Conservation (phyloP, 257 asterid species). For the Solanum chmielewskii region DNA sequence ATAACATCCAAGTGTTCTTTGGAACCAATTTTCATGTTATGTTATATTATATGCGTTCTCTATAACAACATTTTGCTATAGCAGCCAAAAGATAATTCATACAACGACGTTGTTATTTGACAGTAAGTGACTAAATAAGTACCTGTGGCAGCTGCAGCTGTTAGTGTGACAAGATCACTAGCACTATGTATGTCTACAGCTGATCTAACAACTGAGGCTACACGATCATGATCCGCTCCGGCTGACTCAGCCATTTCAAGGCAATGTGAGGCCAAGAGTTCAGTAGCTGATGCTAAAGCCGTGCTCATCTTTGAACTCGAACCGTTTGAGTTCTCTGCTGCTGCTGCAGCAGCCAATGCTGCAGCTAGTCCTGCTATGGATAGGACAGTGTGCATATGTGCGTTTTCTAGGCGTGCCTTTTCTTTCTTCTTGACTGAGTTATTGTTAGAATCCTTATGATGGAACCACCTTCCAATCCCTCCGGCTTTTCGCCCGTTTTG, state of each 20-base stretch:
- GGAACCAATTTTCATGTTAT: not conserved
- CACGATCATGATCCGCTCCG: conserved; percentile 45
- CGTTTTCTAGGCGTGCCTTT: conserved; percentile 57
- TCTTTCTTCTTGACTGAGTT: conserved; percentile 52
- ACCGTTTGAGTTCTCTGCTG: conserved; percentile 28
- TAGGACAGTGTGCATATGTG: conserved; percentile 48
- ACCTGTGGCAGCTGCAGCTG: conserved; percentile 97
- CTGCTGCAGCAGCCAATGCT: conserved; percentile 52
- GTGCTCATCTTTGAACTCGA: conserved; percentile 40
- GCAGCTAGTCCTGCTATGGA: conserved; percentile 85
- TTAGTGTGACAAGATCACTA: conserved; percentile 61
- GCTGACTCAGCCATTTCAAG: conserved; percentile 70
- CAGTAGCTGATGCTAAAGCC: conserved; percentile 75
- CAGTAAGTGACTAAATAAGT: not conserved
- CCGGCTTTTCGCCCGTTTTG: conserved; percentile 18
- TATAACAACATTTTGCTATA: not conserved
- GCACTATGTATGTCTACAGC: conserved; percentile 55
- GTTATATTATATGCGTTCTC: not conserved
- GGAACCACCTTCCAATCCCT: conserved; percentile 57
- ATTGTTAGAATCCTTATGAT: conserved; percentile 26
- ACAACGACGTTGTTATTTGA: not conserved
- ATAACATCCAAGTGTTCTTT: not conserved
- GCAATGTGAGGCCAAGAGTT: conserved; percentile 75
- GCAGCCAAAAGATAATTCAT: not conserved
- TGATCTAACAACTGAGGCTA: conserved; percentile 52